These are phyloP conservation scores for Phlyctochytrium bullatum DNA, from an alignment of 192 early-diverging fungal genomes.

Conservation along the genomic window DNA sequence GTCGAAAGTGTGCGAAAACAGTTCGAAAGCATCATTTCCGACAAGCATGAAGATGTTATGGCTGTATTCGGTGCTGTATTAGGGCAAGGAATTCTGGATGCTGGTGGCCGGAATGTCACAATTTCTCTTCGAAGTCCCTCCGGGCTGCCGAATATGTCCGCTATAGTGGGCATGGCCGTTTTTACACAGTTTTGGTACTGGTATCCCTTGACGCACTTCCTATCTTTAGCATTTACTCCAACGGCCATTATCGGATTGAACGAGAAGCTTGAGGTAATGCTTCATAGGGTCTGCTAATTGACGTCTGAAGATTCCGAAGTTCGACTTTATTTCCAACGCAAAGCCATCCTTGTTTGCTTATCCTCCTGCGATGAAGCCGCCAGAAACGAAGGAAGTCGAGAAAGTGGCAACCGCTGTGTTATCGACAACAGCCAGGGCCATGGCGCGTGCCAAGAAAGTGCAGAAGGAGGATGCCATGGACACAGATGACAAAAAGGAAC, in stretches of 20 bases:
- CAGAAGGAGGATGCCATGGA: conserved; percentile 57
- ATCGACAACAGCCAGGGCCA: conserved; percentile 92
- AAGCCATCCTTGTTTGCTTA: conserved; percentile 91
- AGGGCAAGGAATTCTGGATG: conserved; percentile 97
- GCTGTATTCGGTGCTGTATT: conserved; percentile 94
- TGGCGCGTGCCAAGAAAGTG: conserved; percentile 77
- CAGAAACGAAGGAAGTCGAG: conserved; percentile 73
- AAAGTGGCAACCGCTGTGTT: conserved; percentile 94
- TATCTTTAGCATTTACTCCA: conserved; percentile 90
- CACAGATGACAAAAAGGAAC: conserved; percentile 56
- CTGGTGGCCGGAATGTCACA: conserved; percentile 96
- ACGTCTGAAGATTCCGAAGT: conserved; percentile 65
- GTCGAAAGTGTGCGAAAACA: conserved; percentile 81
- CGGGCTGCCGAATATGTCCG: conserved; percentile 88
- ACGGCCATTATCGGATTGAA: conserved; percentile 96
- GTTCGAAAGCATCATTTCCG: conserved; percentile 82
- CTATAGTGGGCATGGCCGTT: conserved; percentile 96
- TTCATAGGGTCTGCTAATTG: conserved; percentile 1
- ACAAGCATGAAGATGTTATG: conserved; percentile 91
- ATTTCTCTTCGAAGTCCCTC: conserved; percentile 86
- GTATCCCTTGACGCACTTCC: conserved; percentile 96
- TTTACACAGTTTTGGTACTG: conserved; percentile 99
- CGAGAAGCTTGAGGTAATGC: conserved; percentile 66
- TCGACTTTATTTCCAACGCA: conserved; percentile 82
- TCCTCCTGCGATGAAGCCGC: conserved; percentile 80